Base-by-base conservation (phyloP, 805 yeast species). In the Cyberlindnera maclurae region DNA sequence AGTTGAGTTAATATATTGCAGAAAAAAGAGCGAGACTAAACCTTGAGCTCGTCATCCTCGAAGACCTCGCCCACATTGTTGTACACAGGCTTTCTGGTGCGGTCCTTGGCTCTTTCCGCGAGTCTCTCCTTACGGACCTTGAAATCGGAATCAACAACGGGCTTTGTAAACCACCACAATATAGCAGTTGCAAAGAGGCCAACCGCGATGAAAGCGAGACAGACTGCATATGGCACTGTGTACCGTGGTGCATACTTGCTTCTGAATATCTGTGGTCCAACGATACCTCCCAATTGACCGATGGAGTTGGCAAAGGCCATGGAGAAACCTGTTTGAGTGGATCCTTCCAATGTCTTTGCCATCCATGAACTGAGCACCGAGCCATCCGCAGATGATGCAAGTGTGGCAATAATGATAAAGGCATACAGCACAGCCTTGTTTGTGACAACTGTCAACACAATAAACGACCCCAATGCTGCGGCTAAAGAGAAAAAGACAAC, bases 201-300 rank as follows among this genome's bases (percentile, higher is more conserved):
- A 34, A 26, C 8, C 15, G 35, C 42, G 16, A 45, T 37, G 27
- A 45, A 45, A 5, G 29, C 36, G 12, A 45, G 12, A 36, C 44
- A 45, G 7, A 45, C 35, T 7, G 26, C 42, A 26, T 35, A 45
- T 5, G 46, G 39, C 2, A 35, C 27, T 10, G 38, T 38, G 17
- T 43, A 45, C 15, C 43, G 37, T 13, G 34, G 34, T 11, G 27
- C 15, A 13, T 32, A 32, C 12, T 30, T n/a, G 1, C 43, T 5
- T 24, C 45, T 37, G 27, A 31, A 45, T 15, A 45, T 34, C 26
- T 45, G 49, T 10, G 49, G 44, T 15, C 49, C 42, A 22, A 43
- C 34, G 11, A 43, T 38, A 36, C 49, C 41, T n/a, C 38, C 43
- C 11, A 45, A 13, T 31, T 43, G 44, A 5, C 27, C 44, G 27